Evolutionary conservation across 352 stramenopile species (phyloP).

Genomic region (Globisporangium mamillatum): DNA sequence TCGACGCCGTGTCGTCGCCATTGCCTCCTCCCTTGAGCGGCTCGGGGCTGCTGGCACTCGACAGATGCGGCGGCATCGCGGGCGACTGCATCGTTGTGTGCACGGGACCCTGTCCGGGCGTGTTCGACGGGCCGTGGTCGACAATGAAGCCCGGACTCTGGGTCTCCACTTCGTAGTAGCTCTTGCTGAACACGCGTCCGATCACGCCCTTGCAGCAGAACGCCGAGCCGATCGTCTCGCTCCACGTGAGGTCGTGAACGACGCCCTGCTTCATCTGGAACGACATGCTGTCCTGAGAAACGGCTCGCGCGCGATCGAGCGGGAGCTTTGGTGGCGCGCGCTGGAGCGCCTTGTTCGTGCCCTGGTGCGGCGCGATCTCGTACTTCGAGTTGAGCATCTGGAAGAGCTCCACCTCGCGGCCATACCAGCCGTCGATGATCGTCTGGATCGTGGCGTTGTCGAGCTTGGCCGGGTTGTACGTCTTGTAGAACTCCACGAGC

Average conservation of each 20-base stretch:
- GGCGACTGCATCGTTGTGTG: slow-evolving; percentile 54
- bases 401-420: slow-evolving; percentile 82
- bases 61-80: slow-evolving; percentile 36
- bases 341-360: slow-evolving; percentile 50
- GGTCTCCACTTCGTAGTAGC: slow-evolving; percentile 82
- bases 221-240: slow-evolving; percentile 47
- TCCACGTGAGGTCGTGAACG: slow-evolving; percentile 54
- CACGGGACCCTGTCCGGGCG: slow-evolving; percentile 45
- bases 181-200: slow-evolving; percentile 51
- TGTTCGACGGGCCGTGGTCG: slow-evolving; percentile 52
- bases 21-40: neutral
- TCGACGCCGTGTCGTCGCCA: neutral
- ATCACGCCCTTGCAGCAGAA: slow-evolving; percentile 72
- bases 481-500: slow-evolving; percentile 79
- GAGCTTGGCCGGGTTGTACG: slow-evolving; percentile 82
- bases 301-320: slow-evolving; percentile 49
- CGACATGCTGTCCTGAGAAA: slow-evolving; percentile 58
- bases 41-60: slow-evolving; percentile 38
- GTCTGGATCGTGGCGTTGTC: slow-evolving; percentile 84
- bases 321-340: slow-evolving; percentile 42
- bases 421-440: slow-evolving; percentile 85
- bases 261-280: slow-evolving; percentile 53
- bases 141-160: slow-evolving; percentile 63
- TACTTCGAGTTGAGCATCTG: slow-evolving; percentile 87
- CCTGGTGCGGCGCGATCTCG: slow-evolving; percentile 76